Evolutionary conservation across 768 basidiomycete species (phyloP), one percentile per base, ranked within the genome.

Genomic region (Macrocybe gigantea): DNA sequence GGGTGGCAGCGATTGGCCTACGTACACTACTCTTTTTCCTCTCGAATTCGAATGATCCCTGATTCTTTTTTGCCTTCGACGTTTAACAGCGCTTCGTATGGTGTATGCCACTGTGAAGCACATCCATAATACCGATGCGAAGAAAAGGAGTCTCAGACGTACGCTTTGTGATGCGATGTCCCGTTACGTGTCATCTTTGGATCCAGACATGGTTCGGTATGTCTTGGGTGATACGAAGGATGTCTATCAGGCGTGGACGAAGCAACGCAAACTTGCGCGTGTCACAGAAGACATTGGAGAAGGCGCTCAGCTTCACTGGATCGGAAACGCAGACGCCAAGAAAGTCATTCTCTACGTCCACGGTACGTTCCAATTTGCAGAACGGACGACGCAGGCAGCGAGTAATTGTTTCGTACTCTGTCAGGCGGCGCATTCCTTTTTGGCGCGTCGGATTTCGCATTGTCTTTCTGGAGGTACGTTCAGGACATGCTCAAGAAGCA

Each of bases 291-390:
- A 64, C 29, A 43, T 68, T 7, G 63, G 55, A 5, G 56, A 60
- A 33, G 57, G 59, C 38, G 51, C 60, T 15, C 49, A 59, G 38
- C 44, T 70, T 5, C 45, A 68, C 7, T 71, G 69, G 69, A 49
- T 69, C 39, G 64, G 66, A 29, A 51, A 59, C 7, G 63, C 60
- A 31, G 54, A 60, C 33, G 59, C 61, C 1, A 65, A 66, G 3
- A 59, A 59, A 6, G 65, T 71, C 1, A 50, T 69, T 2, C 38
- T 68, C 3, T 68, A 63, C 42, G 36, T 62, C 31, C 68, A 67
- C 51, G 69, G 69, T 62, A 33, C 7, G 55, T 52, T 15, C 9
- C 31, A 5, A 11, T 13, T 7, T 32, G 36, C 31, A 22, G 13
- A 10, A 11, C 8, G 32, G 5, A 31, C 5, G 3, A 14, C 13